These are phyloP conservation scores for Mrakia blollopis DNA, from an alignment of 768 basidiomycete species.

Conservation along the genomic window DNA sequence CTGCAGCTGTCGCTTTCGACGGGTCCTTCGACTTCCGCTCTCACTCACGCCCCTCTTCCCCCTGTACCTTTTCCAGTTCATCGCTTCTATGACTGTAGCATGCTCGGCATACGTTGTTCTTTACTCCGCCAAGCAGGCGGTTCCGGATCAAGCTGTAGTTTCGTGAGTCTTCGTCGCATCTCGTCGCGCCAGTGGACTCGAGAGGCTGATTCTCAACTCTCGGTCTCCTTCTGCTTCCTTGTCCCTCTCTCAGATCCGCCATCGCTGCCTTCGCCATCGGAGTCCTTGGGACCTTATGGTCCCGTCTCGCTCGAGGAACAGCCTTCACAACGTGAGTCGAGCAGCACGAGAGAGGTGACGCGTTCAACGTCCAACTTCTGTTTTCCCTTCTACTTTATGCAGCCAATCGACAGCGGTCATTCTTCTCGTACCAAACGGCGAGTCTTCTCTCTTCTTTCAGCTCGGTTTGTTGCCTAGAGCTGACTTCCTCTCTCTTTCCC, in stretches of 20 bases:
- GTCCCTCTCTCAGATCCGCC: not conserved
- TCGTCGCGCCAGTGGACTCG: too few species aligned
- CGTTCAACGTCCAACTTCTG: not conserved
- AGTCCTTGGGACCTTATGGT: slow-evolving; percentile 18
- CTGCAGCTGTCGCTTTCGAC: slow-evolving; percentile 23
- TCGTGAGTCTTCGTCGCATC: not conserved
- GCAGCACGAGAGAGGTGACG: too few species aligned
- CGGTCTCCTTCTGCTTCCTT: not conserved
- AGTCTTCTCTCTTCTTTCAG: not conserved
- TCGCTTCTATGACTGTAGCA: not conserved
- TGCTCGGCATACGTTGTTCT: not conserved
- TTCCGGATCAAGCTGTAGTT: slow-evolving; percentile 24
- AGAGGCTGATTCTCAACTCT: too few species aligned
- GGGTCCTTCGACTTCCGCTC: slow-evolving; percentile 23
- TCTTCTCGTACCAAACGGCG: slow-evolving; percentile 26
- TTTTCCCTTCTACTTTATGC: not conserved
- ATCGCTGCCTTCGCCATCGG: slow-evolving; percentile 27
- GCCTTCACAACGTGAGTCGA: slow-evolving; percentile 26
- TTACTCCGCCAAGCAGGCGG: slow-evolving; percentile 12
- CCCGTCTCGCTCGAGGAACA: slow-evolving; percentile 28
- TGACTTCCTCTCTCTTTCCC: not conserved
- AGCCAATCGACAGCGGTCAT: slow-evolving; percentile 28
- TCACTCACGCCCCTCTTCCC: not conserved
- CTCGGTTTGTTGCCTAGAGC: not conserved
- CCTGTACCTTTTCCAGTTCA: not conserved